These are phyloP conservation scores for Naganishia kalamii DNA, from an alignment of 768 basidiomycete genomes.

Conservation along the genomic window DNA sequence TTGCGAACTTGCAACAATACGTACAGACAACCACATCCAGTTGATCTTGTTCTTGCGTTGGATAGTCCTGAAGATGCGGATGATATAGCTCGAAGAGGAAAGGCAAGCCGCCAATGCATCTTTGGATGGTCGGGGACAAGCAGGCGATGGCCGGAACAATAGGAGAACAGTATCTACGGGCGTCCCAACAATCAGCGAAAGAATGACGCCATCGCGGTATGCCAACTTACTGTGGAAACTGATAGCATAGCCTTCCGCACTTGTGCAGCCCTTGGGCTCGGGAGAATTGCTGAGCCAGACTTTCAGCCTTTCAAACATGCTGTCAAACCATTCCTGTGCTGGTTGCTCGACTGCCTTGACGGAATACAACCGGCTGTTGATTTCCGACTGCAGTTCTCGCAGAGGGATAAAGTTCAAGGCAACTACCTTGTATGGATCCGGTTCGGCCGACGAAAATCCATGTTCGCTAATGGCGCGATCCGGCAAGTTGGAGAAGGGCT, in stretches of 20 bases:
- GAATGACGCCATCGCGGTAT: neutral
- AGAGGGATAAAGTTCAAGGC: slow-evolving; percentile 42
- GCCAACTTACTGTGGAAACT: slow-evolving; percentile 45
- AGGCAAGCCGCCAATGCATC: slow-evolving; percentile 45
- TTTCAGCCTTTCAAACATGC: slow-evolving; percentile 43
- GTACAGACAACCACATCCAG: slow-evolving; percentile 46
- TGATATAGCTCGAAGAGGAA: slow-evolving; percentile 47
- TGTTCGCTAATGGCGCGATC: slow-evolving; percentile 31
- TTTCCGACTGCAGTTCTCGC: slow-evolving; percentile 46
- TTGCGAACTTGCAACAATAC: slow-evolving; percentile 21
- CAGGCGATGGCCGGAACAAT: slow-evolving; percentile 46
- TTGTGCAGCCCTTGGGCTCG: slow-evolving; percentile 42
- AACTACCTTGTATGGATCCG: slow-evolving; percentile 43
- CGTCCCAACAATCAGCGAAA: neutral
- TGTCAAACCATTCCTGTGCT: slow-evolving; percentile 42
- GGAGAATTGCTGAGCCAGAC: slow-evolving; percentile 44
- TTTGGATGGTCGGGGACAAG: slow-evolving; percentile 43
- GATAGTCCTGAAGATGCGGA: slow-evolving; percentile 45
- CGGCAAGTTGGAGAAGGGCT: slow-evolving; percentile 19
- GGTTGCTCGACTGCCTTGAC: slow-evolving; percentile 35
- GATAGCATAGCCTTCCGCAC: slow-evolving; percentile 46
- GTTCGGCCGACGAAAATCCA: slow-evolving; percentile 26
- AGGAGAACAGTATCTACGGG: slow-evolving; percentile 42
- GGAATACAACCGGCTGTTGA: slow-evolving; percentile 42
- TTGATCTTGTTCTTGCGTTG: slow-evolving; percentile 47